Evolutionary conservation across 441 rosid species (phyloP).

Genomic region (Raphanus hybrid): DNA sequence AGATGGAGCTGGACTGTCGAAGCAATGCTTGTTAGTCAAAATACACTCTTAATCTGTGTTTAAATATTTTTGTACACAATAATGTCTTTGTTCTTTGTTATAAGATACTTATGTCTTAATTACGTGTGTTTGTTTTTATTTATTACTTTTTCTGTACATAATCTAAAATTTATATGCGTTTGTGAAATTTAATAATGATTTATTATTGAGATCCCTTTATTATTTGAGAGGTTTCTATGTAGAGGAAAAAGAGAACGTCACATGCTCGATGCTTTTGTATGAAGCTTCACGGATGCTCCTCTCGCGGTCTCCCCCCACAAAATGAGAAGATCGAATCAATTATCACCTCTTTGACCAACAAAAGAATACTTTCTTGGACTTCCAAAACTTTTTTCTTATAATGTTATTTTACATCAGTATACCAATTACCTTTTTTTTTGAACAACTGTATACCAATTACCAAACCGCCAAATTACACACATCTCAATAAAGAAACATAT

Average conservation of each 20-base stretch:
- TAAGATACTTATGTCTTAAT: slow-evolving; percentile 20
- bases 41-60: slow-evolving; percentile 31
- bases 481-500: slow-evolving; percentile 14
- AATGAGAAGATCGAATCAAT: slow-evolving; percentile 23
- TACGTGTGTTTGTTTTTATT: slow-evolving; percentile 22
- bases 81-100: slow-evolving; percentile 23
- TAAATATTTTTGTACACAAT: slow-evolving; percentile 12
- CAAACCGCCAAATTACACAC: slow-evolving; percentile 19
- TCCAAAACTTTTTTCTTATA: slow-evolving; percentile 18
- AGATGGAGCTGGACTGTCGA: slow-evolving; percentile 32
- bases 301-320: slow-evolving; percentile 30
- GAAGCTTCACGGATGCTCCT: slow-evolving; percentile 44
- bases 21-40: slow-evolving; percentile 41
- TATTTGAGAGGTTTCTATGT: slow-evolving; percentile 8
- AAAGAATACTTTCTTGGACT: slow-evolving; percentile 18
- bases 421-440: neutral
- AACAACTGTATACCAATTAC: neutral
- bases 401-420: neutral
- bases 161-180: slow-evolving; percentile 5
- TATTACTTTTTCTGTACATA: neutral
- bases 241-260: slow-evolving; percentile 28
- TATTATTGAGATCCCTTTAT: neutral
- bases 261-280: slow-evolving; percentile 34
- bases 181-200: neutral
- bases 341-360: slow-evolving; percentile 35